Conservation (phyloP, 2,329 filamentous ascomycete species). For the Xylariaceae sp. region DNA sequence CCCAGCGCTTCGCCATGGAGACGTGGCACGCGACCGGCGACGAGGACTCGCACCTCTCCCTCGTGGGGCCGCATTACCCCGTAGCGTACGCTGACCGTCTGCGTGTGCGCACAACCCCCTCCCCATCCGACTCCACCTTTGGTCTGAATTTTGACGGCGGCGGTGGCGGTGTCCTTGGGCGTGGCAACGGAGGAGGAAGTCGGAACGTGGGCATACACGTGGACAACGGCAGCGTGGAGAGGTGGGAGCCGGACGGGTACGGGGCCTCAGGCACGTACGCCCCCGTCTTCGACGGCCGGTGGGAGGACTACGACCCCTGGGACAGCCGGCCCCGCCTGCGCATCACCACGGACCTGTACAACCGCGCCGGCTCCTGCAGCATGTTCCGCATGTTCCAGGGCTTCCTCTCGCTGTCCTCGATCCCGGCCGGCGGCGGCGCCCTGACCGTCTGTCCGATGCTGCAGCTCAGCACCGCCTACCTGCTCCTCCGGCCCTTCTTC, state of each 20-base stretch:
- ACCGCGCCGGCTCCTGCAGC: conserved; percentile 72
- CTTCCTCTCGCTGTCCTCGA: conserved; percentile 76
- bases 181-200: conserved; percentile 29
- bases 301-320: conserved; percentile 80
- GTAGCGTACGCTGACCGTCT: conserved; percentile 66
- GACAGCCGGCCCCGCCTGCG: conserved; percentile 64
- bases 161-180: conserved; percentile 42
- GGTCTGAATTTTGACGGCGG: not conserved
- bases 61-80: conserved; percentile 48
- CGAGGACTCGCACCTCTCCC: too few species aligned
- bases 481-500: conserved; percentile 81
- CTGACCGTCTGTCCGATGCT: conserved; percentile 75
- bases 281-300: conserved; percentile 65
- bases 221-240: conserved; percentile 69
- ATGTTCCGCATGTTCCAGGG: conserved; percentile 88
- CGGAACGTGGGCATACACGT: conserved; percentile 66
- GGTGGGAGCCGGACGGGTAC: conserved; percentile 69
- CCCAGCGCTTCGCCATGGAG: conserved; percentile 58
- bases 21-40: conserved; percentile 54
- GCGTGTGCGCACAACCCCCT: conserved; percentile 64
- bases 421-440: conserved; percentile 67
- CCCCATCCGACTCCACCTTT: conserved; percentile 64
- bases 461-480: conserved; percentile 70
- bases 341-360: conserved; percentile 70
- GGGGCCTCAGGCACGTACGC: conserved; percentile 64